phyloP scores from a whole-genome alignment of 1,284 basidiomycete species.

The Microbotryum saponariae region DNA sequence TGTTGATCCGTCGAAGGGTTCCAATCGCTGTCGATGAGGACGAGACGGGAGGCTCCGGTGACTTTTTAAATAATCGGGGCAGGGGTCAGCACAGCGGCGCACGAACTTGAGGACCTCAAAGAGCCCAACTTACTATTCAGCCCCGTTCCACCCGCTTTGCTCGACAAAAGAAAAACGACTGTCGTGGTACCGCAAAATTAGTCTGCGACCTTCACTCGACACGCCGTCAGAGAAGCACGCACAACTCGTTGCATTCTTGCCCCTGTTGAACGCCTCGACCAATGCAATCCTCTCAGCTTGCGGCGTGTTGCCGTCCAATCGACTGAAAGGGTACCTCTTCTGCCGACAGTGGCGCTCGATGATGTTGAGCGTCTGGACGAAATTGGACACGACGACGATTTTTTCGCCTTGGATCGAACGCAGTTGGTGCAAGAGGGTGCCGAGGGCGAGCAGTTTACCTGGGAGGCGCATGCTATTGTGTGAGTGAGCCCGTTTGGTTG shows the following conservation, averaged over 20 bases:
- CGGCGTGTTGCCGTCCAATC: constrained; percentile 82
- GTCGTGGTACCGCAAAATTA: constrained; percentile 39
- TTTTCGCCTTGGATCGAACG: constrained; percentile 73
- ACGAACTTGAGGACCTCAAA: constrained; percentile 47
- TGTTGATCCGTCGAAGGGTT: constrained; percentile 91
- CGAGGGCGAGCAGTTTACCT: constrained; percentile 77
- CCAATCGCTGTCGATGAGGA: constrained; percentile 85
- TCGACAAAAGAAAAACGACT: constrained; percentile 83
- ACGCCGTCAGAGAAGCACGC: constrained; percentile 34
- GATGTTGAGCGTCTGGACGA: constrained; percentile 73
- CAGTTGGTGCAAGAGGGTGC: constrained; percentile 61
- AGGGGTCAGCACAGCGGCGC: background rate
- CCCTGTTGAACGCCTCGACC: constrained; percentile 70
- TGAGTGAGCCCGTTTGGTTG: constrained; percentile 45
- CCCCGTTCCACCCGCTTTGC: constrained; percentile 92
- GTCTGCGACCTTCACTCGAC: constrained; percentile 27
- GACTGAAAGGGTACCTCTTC: constrained; percentile 66
- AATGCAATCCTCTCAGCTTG: constrained; percentile 71
- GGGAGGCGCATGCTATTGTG: constrained; percentile 53
- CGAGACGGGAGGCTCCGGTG: constrained; percentile 65
- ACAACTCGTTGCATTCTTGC: constrained; percentile 62
- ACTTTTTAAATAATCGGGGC: constrained; percentile 5
- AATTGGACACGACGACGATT: constrained; percentile 58
- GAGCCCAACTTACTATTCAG: constrained; percentile 57
- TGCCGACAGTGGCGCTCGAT: constrained; percentile 77